Conservation (phyloP, 768 basidiomycete genomes). For the Kondoa subrosea region DNA sequence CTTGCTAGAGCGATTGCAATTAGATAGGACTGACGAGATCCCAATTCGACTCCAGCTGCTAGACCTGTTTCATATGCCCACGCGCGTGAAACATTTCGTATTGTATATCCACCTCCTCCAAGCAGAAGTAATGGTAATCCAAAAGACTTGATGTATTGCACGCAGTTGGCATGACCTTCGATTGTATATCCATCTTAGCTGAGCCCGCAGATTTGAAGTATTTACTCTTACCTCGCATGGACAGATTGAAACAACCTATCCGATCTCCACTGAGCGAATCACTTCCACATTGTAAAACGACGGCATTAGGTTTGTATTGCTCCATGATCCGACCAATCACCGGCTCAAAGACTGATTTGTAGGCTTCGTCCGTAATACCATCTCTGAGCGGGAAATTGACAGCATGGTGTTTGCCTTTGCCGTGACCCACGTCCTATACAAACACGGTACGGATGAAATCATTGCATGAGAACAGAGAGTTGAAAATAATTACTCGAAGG, state of each 20-base stretch:
- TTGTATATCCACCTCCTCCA: conserved; percentile 95
- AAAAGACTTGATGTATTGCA: conserved; percentile 91
- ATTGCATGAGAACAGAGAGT: conserved; percentile 13
- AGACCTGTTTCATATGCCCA: conserved; percentile 98
- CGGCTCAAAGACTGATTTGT: conserved; percentile 86
- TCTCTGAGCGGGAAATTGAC: conserved; percentile 89
- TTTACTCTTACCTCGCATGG: conserved; percentile 62
- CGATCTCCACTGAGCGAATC: conserved; percentile 94
- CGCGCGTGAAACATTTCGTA: conserved; percentile 86
- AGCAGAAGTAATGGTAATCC: conserved; percentile 82
- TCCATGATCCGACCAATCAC: conserved; percentile 89
- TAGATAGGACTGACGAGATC: conserved; percentile 33
- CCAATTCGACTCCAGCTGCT: conserved; percentile 90
- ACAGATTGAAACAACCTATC: conserved; percentile 84
- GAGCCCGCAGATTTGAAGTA: neutral
- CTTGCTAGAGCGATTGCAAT: neutral
- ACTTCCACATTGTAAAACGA: conserved; percentile 92
- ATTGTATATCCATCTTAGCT: neutral
- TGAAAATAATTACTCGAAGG: conserved; percentile 47
- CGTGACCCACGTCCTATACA: conserved; percentile 67
- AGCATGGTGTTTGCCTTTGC: conserved; percentile 84
- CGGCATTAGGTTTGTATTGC: conserved; percentile 78
- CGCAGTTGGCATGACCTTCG: conserved; percentile 86
- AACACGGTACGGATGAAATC: conserved; percentile 14
- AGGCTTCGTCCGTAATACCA: conserved; percentile 86